phyloP scores from a whole-genome alignment of 2,329 filamentous ascomycete genomes.

The Huntiella bhutanensis region DNA sequence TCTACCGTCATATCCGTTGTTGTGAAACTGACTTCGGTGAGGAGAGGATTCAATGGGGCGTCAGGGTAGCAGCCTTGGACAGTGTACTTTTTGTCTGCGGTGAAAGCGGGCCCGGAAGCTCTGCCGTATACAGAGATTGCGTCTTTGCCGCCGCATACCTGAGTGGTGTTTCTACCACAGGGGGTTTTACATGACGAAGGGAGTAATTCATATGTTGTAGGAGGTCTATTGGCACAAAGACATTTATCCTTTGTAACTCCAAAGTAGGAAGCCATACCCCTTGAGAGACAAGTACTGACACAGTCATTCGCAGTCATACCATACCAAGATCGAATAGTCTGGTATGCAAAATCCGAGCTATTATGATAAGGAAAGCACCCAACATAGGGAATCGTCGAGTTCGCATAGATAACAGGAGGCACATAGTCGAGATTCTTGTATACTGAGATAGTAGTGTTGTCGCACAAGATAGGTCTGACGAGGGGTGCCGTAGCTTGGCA shows the following conservation, averaged over 20 bases:
- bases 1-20: constrained; percentile 3
- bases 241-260: constrained; percentile 1
- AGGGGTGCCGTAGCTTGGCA: not conserved
- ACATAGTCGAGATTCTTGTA: not conserved
- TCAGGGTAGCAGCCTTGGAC: constrained; percentile 7
- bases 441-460: not conserved
- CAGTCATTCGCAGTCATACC: constrained; percentile 4
- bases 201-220: not conserved
- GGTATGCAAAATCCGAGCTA: not conserved
- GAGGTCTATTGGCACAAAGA: constrained; percentile 3
- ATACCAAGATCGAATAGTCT: not conserved
- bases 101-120: not conserved
- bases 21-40: not conserved
- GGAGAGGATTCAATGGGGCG: not conserved
- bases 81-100: constrained; percentile 2
- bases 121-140: constrained; percentile 5
- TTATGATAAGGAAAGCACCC: not conserved
- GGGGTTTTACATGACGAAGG: not conserved
- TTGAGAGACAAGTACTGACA: constrained; percentile 2
- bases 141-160: constrained; percentile 1
- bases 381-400: constrained; percentile 2
- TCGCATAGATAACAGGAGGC: not conserved
- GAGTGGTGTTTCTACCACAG: constrained; percentile 1
- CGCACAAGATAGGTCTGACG: not conserved
- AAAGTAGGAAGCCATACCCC: constrained; percentile 8